Evolutionary conservation across 768 basidiomycete species (phyloP), one percentile per base, ranked within the genome.

Genomic region (Suillus clintonianus): DNA sequence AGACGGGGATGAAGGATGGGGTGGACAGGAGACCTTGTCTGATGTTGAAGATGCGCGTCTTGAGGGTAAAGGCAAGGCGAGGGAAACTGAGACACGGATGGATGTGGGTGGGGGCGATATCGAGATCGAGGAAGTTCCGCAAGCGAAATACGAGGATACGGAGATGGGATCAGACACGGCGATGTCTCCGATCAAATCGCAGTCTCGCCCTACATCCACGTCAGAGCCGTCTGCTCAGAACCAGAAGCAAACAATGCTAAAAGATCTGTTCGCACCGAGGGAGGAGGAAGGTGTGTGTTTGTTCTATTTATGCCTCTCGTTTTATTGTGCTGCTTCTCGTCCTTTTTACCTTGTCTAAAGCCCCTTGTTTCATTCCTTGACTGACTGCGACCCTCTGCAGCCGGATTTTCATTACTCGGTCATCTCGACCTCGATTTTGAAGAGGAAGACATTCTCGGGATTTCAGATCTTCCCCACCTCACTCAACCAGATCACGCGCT

Each of bases 341-440:
- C 7, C 10, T 19, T 58, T 15, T 37, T 17, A 13, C 27, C 9
- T 4, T 22, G 14, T 22, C 14, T 17, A 24, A 55, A 19, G 14
- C 14, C 15, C 22, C 45, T n/a, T 37, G 2, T 55, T 27, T 55
- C 5, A 30, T 59, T 59, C 6, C 14, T 27, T 57, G 39, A 57
- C 39, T 57, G 39, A 57, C 27, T 39, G 17, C 11, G 24, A 41
- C 37, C 3, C 5, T 10, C 11, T 66, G 6, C 64, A 89, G 89
- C 76, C 47, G 85, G 85, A 22, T 94, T 94, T 75, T 92, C 92
- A 13, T 79, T 94, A n/a, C 80, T 93, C 5, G 84, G 83, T 0
- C 87, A 92, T 65, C 83, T 94, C 41, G 87, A 91, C 56, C 79
- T 93, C 24, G 91, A 93, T 64, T 78, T 88, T 37, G 90, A 90